Conservation (phyloP, 2,329 filamentous ascomycete species). For the Fusarium sterilihyphosum region DNA sequence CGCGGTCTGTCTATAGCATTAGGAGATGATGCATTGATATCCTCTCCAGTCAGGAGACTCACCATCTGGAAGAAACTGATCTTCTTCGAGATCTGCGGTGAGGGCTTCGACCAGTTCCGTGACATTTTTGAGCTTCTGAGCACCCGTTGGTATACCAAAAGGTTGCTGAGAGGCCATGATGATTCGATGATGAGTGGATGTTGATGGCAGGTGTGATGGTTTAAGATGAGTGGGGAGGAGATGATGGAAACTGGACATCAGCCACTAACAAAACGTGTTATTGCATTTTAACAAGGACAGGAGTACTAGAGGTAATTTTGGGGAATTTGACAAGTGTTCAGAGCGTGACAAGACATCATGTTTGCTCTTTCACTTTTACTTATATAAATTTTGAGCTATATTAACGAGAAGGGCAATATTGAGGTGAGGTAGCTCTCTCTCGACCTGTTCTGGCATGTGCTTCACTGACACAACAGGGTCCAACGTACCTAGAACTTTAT, state of each 20-base stretch:
- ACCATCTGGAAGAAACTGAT: conserved; percentile 69
- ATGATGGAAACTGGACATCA: conserved; percentile 20
- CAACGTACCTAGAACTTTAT: not conserved
- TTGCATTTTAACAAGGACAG: not conserved
- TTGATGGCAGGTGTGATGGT: not conserved
- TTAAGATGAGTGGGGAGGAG: conserved; percentile 23
- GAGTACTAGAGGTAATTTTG: not conserved
- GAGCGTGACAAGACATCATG: not conserved
- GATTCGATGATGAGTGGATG: not conserved
- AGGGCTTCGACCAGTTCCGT: conserved; percentile 71
- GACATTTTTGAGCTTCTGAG: conserved; percentile 72
- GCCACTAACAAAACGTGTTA: conserved; percentile 24
- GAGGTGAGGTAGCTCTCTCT: not conserved
- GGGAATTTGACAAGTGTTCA: not conserved
- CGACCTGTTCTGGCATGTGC: not conserved
- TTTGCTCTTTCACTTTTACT: not conserved
- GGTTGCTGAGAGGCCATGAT: conserved; percentile 35
- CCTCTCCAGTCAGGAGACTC: not conserved
- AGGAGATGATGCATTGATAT: conserved; percentile 6
- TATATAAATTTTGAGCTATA: not conserved
- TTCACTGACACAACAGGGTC: conserved; percentile 1
- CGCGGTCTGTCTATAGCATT: conserved; percentile 63
- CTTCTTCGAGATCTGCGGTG: conserved; percentile 68
- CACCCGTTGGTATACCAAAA: conserved; percentile 51
- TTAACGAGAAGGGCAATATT: not conserved